Evolutionary conservation across 176 grass and related monocot species (phyloP).

Genomic region (Carex littledalei): DNA sequence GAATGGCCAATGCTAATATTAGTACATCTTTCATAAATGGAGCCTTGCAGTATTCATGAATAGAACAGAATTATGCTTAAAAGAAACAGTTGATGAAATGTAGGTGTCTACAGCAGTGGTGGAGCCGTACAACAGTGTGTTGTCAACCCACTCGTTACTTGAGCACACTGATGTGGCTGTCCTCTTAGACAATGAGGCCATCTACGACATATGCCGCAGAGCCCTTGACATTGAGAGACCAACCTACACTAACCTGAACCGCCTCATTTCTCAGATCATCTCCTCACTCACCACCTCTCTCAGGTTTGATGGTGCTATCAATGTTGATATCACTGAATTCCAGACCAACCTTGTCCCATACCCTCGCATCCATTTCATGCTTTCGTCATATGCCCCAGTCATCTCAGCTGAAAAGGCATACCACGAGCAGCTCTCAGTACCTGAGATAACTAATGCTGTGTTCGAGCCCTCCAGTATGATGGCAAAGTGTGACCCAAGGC

Average conservation of each 20-base stretch:
- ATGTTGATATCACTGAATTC: constrained; percentile 28
- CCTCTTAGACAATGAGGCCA: constrained; percentile 38
- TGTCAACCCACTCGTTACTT: constrained; percentile 40
- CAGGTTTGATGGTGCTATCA: constrained; percentile 25
- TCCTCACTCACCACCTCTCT: constrained; percentile 27
- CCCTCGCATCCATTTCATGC: constrained; percentile 26
- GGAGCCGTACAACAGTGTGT: constrained; percentile 42
- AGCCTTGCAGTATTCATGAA: background rate
- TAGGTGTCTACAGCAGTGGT: constrained; percentile 30
- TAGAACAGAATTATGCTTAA: background rate
- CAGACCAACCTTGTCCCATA: constrained; percentile 26
- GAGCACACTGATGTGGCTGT: constrained; percentile 43
- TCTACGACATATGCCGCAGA: constrained; percentile 36
- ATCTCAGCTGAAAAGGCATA: constrained; percentile 28
- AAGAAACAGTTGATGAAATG: background rate
- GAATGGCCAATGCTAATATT: background rate
- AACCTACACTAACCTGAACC: constrained; percentile 27
- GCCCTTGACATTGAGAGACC: constrained; percentile 26
- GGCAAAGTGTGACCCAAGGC: constrained; percentile 26
- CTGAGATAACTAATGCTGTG: constrained; percentile 25
- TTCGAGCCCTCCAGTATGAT: constrained; percentile 25
- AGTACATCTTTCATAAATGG: background rate
- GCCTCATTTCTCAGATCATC: constrained; percentile 24
- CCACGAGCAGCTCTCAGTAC: constrained; percentile 23
- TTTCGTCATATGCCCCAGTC: constrained; percentile 20